Base-by-base conservation (phyloP, 805 yeast genomes). In the Geotrichum ghanense region DNA sequence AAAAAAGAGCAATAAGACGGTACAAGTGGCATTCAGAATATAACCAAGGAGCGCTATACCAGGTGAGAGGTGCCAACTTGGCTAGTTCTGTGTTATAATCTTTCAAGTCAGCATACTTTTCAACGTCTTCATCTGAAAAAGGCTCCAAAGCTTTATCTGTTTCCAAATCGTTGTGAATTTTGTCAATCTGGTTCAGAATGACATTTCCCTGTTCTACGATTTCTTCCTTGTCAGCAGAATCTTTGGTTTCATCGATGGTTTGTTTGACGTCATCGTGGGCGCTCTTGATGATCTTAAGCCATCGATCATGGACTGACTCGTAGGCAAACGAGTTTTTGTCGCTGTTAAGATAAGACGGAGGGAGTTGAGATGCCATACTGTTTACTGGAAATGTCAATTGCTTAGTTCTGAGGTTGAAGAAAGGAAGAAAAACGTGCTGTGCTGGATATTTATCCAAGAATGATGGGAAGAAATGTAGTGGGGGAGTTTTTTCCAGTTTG, bases 11-110 rank as follows among this genome's bases (percentile, higher is more conserved):
- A 22, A 65, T 47, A 41, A 50, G 62, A 49, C 95, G 78, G 66
- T 92, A 92, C 49, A 92, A 61, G 59, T 82, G 81, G 62, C 95
- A 82, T 63, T 94, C 99, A 39, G 83, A 69, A 58, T 73, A 82
- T 46, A 92, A 68, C 99, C 99, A 92, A 17, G 95, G 95, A 1
- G 90, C 94, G 6, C 81, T 71, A 42, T 70, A 66, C 97, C 97
- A 92, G 14, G 83, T 76, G 2, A 49, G 43, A 12, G 47, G 41
- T 5, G 45, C 54, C 7, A 67, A 54, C 22, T 58, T 52, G 21
- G 56, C 59, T 55, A 79, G 65, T 27, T 74, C 72, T 2, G 71
- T 72, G 64, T 90, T 85, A 67, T 77, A 89, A 4, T 75, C 67
- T 10, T 62, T 60, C 48, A 80, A 72, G 27, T 78, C 73, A 7